phyloP scores from a whole-genome alignment of 2,329 filamentous ascomycete species.

The Colletotrichum gloeosporioides region DNA sequence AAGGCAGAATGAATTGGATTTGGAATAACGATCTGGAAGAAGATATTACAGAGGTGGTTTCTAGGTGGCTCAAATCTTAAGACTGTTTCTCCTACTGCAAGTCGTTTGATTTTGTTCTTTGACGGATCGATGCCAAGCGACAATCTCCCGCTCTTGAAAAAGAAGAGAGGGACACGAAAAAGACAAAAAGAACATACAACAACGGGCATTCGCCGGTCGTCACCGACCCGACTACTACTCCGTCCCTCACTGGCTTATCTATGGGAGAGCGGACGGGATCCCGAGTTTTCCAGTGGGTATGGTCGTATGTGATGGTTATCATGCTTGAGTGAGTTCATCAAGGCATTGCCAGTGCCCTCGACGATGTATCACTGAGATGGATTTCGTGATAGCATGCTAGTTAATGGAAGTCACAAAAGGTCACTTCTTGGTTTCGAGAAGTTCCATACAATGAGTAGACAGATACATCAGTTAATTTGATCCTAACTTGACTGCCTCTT shows the following conservation, averaged over 20 bases:
- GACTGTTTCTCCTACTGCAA: background rate
- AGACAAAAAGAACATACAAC: background rate
- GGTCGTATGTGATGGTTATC: accelerated
- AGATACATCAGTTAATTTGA: background rate
- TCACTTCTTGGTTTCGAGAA: background rate
- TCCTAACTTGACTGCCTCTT: background rate
- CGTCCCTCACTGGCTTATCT: background rate
- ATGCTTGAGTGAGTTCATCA: background rate
- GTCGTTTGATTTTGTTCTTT: background rate
- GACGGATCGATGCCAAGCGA: background rate
- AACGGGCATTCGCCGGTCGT: background rate
- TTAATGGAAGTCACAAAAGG: background rate
- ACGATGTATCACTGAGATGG: background rate
- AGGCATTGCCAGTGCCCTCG: background rate
- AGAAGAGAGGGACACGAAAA: background rate
- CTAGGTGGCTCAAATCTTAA: background rate
- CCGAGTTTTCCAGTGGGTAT: background rate
- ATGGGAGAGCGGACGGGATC: background rate
- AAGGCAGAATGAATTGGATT: background rate
- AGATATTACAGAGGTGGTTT: background rate
- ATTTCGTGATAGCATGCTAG: background rate
- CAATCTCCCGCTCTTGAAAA: background rate
- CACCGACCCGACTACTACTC: background rate
- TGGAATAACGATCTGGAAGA: background rate
- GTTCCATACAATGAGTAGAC: background rate